Evolutionary conservation across 2,329 filamentous ascomycete species (phyloP).

Genomic region (Fusarium albosuccineum): DNA sequence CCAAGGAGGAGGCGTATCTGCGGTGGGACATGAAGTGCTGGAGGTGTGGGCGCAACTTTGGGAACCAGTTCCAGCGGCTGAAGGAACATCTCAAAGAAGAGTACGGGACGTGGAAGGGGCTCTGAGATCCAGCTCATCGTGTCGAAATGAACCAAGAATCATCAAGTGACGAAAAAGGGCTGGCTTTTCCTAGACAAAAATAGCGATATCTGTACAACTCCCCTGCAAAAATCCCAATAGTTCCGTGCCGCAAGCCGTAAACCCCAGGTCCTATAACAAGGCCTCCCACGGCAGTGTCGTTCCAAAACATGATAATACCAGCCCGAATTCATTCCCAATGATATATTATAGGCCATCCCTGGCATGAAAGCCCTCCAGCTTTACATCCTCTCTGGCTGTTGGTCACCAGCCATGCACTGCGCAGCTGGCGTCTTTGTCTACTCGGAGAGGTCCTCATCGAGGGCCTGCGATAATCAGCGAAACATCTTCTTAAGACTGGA

Average conservation of each 20-base stretch:
- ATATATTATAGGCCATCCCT: conserved; percentile 4
- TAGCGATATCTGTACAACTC: conserved; percentile 33
- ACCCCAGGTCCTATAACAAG: conserved; percentile 1
- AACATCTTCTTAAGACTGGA: conserved; percentile 41
- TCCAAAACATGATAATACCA: conserved; percentile 7
- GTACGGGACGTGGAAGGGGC: conserved; percentile 79
- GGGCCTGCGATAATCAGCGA: conserved; percentile 46
- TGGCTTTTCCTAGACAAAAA: conserved; percentile 29
- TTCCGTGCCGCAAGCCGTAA: conserved; percentile 12
- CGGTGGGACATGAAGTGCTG: conserved; percentile 80
- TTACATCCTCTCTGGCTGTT: background rate
- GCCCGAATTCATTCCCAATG: conserved; percentile 4
- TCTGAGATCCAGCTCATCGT: conserved; percentile 56
- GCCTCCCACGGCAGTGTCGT: conserved; percentile 1
- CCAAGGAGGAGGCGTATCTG: conserved; percentile 70
- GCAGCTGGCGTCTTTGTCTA: conserved; percentile 6
- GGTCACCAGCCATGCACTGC: too few species aligned
- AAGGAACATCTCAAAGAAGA: conserved; percentile 83
- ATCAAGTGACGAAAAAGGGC: conserved; percentile 21
- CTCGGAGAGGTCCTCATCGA: conserved; percentile 38
- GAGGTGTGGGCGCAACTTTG: conserved; percentile 82
- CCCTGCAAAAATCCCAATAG: conserved; percentile 19
- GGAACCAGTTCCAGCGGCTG: conserved; percentile 77
- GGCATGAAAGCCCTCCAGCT: too few species aligned
- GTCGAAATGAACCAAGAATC: background rate